Conservation (phyloP, 805 yeast genomes). For the Starmerella vitae region DNA sequence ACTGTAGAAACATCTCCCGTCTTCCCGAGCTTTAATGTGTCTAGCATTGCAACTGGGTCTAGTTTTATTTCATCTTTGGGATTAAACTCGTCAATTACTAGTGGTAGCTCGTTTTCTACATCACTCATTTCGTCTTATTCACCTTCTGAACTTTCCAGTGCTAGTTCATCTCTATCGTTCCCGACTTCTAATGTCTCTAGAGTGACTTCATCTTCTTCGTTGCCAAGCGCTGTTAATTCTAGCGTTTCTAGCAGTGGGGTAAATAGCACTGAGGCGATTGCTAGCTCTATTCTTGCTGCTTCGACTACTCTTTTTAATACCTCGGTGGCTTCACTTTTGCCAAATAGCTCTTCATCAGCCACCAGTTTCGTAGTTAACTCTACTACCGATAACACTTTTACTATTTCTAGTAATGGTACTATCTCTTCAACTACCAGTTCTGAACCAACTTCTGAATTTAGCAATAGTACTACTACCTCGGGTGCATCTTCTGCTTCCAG, state of each 20-base stretch:
- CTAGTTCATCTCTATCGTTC: neutral
- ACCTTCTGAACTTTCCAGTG: neutral
- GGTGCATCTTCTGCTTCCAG: neutral
- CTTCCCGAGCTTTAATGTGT: neutral
- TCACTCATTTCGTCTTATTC: too few species aligned
- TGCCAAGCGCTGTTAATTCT: neutral
- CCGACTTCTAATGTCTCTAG: neutral
- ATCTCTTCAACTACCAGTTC: neutral
- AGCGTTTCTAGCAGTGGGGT: neutral
- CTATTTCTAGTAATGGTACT: neutral
- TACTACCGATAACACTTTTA: too few species aligned
- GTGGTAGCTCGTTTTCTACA: too few species aligned
- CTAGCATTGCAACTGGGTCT: neutral
- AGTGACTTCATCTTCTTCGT: too few species aligned
- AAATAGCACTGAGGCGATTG: neutral
- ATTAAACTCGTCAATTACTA: too few species aligned
- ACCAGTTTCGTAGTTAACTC: neutral
- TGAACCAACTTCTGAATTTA: neutral
- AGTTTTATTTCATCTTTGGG: too few species aligned
- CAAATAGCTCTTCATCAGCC: neutral
- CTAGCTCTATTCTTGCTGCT: neutral
- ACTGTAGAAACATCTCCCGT: neutral
- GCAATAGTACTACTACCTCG: neutral
- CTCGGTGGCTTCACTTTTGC: neutral
- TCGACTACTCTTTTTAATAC: neutral